Evolutionary conservation across 176 grass and related monocot genomes (phyloP).

Genomic region (Avena sativa): DNA sequence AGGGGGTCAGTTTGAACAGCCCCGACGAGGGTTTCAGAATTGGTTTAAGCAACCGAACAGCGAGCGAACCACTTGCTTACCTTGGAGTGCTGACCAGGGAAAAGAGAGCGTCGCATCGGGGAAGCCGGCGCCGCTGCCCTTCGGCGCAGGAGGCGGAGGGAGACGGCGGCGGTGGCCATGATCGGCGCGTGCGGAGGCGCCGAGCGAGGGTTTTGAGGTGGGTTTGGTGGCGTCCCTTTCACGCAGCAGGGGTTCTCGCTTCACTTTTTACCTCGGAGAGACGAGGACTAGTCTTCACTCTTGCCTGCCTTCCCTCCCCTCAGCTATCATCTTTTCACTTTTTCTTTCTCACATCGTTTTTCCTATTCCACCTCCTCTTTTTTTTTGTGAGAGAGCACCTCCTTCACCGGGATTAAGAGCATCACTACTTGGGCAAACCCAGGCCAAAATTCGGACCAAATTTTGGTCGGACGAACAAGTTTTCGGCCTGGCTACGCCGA

Average conservation of each 20-base stretch:
- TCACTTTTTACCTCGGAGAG: background rate
- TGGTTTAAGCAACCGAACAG: background rate
- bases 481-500: too few relatives aligned
- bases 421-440: too few relatives aligned
- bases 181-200: background rate
- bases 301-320: too few relatives aligned
- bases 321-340: too few relatives aligned
- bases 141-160: slow-evolving; percentile 10
- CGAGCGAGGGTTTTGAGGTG: background rate
- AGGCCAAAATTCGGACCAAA: too few relatives aligned
- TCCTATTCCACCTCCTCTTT: too few relatives aligned
- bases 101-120: background rate
- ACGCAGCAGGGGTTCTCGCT: background rate
- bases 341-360: too few relatives aligned
- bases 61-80: background rate
- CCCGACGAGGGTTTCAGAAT: background rate
- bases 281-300: too few relatives aligned
- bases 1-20: background rate
- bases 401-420: too few relatives aligned
- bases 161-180: slow-evolving; percentile 1
- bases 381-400: too few relatives aligned
- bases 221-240: background rate
- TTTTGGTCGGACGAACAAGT: too few relatives aligned
- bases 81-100: background rate
- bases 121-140: background rate